Percentiles rank a stretch among this genome's conserved stretches.
These are phyloP conservation scores for Gossypium schwendimanii DNA, from an alignment of 441 rosid genomes.

Conservation along the genomic window DNA sequence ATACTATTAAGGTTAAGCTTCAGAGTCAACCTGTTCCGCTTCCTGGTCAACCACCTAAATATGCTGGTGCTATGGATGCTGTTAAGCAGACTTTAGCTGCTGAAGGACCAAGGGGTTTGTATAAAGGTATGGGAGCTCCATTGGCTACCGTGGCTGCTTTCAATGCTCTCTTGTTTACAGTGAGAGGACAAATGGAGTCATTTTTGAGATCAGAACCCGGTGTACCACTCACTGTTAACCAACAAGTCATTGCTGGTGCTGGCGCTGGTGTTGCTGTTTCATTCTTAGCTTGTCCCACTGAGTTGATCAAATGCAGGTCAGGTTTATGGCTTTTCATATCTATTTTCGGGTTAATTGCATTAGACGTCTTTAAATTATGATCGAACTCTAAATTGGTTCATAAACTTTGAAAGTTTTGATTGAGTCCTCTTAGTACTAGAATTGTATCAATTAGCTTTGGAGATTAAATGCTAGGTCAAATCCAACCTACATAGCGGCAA, in stretches of 20 bases:
- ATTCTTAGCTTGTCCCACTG: constrained; percentile 96
- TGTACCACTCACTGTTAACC: constrained; percentile 58
- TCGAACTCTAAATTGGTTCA: neutral
- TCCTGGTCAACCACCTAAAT: constrained; percentile 76
- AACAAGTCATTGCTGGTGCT: constrained; percentile 74
- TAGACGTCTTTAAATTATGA: neutral
- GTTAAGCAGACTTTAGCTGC: constrained; percentile 77
- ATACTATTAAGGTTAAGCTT: constrained; percentile 95
- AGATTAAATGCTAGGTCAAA: neutral
- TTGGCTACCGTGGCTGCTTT: constrained; percentile 95
- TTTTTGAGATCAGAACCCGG: constrained; percentile 79
- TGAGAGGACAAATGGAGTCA: constrained; percentile 85
- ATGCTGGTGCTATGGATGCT: constrained; percentile 77
- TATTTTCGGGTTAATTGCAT: neutral
- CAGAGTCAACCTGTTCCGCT: constrained; percentile 84
- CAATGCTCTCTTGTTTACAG: constrained; percentile 88
- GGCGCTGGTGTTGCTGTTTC: constrained; percentile 97
- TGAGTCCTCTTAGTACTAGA: neutral
- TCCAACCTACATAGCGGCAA: too few relatives aligned
- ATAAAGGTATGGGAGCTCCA: constrained; percentile 99
- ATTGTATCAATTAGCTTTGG: neutral
- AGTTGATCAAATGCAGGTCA: constrained; percentile 91
- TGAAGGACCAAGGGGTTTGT: constrained; percentile 87
- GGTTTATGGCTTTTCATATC: neutral
- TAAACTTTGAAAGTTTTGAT: neutral